Evolutionary conservation across 768 basidiomycete genomes (phyloP).

Genomic region (Auricularia heimuer): DNA sequence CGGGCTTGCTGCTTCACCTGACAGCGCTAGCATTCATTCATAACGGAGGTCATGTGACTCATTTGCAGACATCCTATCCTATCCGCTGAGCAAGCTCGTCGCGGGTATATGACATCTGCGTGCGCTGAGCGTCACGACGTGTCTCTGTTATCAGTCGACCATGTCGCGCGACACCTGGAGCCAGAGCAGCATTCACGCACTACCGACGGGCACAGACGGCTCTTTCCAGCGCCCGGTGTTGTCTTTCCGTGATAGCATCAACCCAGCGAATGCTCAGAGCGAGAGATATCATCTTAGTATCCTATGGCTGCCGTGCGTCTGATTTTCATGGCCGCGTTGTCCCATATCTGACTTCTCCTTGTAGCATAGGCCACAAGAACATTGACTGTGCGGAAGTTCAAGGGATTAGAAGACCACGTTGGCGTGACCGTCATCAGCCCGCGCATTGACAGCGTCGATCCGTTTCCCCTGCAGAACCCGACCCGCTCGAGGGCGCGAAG

Average conservation of each 20-base stretch:
- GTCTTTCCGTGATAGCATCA: constrained; percentile 46
- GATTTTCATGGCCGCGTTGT: no score
- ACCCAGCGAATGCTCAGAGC: constrained; percentile 36
- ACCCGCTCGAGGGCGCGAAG: constrained; percentile 57
- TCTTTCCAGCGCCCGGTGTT: constrained; percentile 23
- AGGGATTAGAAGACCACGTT: constrained; percentile 80
- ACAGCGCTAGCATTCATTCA: no score
- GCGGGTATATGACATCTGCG: no score
- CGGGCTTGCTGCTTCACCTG: no score
- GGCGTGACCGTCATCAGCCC: constrained; percentile 80
- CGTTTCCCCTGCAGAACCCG: constrained; percentile 67
- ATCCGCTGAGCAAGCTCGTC: no score
- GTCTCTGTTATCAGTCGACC: neutral
- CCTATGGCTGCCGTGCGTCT: constrained; percentile 63
- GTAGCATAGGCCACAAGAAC: no score
- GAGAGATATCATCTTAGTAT: constrained; percentile 80
- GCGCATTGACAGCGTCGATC: constrained; percentile 58
- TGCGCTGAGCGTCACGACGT: no score
- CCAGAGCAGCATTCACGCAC: constrained; percentile 45
- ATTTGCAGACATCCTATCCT: no score
- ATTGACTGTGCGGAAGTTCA: constrained; percentile 73
- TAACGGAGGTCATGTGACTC: no score
- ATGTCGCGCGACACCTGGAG: constrained; percentile 7
- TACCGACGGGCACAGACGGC: constrained; percentile 48
- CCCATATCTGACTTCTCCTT: no score